A percentile compares a stretch with the other conserved stretches of the same genome.
Evolutionary conservation across 2,329 filamentous ascomycete genomes (phyloP).

Genomic region (Periconia sp.): DNA sequence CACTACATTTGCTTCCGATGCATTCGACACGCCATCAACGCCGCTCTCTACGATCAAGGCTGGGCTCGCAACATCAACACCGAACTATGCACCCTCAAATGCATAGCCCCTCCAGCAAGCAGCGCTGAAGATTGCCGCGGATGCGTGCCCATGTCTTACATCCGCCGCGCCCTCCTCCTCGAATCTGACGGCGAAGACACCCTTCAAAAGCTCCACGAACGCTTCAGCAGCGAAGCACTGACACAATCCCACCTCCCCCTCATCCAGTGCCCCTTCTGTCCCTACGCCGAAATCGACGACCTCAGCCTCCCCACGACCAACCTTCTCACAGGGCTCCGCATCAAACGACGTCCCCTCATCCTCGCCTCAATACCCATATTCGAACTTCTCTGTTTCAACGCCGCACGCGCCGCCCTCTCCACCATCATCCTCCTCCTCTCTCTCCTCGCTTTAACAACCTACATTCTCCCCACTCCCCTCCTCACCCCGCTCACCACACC

Average conservation of each 20-base stretch:
- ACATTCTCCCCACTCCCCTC: slow-evolving; percentile 14
- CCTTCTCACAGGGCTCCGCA: slow-evolving; percentile 26
- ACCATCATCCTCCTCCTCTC: slow-evolving; percentile 55
- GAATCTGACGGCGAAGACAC: slow-evolving; percentile 71
- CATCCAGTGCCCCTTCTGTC: slow-evolving; percentile 85
- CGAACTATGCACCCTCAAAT: slow-evolving; percentile 73
- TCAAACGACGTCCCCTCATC: slow-evolving; percentile 35
- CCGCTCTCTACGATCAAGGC: slow-evolving; percentile 90
- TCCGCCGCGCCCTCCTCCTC: slow-evolving; percentile 71
- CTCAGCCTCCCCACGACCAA: slow-evolving; percentile 28
- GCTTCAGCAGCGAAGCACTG: slow-evolving; percentile 75
- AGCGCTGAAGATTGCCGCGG: slow-evolving; percentile 63
- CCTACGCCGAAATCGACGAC: slow-evolving; percentile 82
- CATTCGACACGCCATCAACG: slow-evolving; percentile 77
- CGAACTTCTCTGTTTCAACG: slow-evolving; percentile 32
- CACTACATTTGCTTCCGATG: slow-evolving; percentile 82
- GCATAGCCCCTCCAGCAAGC: slow-evolving; percentile 72
- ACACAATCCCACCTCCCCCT: slow-evolving; percentile 73
- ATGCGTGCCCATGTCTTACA: slow-evolving; percentile 68
- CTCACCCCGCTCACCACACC: slow-evolving; percentile 40
- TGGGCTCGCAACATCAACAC: slow-evolving; percentile 81
- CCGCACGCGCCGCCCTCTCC: slow-evolving; percentile 54
- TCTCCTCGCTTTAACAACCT: slow-evolving; percentile 21
- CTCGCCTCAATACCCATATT: slow-evolving; percentile 32
- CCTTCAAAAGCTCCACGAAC: slow-evolving; percentile 74